phyloP scores from a whole-genome alignment of 2,329 filamentous ascomycete species.

The Mariannaea elegans region DNA sequence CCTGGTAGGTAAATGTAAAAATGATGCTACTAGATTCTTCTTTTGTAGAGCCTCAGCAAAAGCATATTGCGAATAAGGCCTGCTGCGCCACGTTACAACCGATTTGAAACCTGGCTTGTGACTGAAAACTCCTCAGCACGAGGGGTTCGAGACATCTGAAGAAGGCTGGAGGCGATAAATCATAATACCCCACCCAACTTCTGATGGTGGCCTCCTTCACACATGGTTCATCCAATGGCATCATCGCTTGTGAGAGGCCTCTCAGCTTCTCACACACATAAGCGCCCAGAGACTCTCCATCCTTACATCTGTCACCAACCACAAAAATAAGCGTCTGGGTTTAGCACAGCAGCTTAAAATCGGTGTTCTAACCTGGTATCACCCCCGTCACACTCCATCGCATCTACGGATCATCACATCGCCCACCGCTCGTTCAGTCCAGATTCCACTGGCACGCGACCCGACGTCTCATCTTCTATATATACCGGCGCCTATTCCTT shows the following conservation, averaged over 20 bases:
- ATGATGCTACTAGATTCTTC: too few relatives aligned
- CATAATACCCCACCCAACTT: not conserved
- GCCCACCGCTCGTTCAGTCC: conserved; percentile 7
- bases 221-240: conserved; percentile 17
- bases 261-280: conserved; percentile 35
- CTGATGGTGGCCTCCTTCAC: conserved; percentile 15
- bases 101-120: not conserved
- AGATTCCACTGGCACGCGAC: conserved; percentile 24
- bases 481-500: conserved; percentile 4
- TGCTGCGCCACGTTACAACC: not conserved
- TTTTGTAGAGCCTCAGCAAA: too few relatives aligned
- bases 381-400: conserved; percentile 6
- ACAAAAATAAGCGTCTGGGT: conserved; percentile 12
- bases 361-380: not conserved
- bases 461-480: not conserved
- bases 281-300: conserved; percentile 36
- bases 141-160: not conserved
- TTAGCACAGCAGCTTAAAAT: conserved; percentile 10
- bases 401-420: not conserved
- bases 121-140: not conserved
- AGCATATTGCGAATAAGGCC: not conserved
- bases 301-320: not conserved
- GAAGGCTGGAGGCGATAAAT: not conserved
- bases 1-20: too few relatives aligned
- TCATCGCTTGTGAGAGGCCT: conserved; percentile 34